A percentile compares a stretch with the other conserved stretches of the same genome.
Conservation (phyloP, 768 basidiomycete genomes). For the Suillus hirtellus region DNA sequence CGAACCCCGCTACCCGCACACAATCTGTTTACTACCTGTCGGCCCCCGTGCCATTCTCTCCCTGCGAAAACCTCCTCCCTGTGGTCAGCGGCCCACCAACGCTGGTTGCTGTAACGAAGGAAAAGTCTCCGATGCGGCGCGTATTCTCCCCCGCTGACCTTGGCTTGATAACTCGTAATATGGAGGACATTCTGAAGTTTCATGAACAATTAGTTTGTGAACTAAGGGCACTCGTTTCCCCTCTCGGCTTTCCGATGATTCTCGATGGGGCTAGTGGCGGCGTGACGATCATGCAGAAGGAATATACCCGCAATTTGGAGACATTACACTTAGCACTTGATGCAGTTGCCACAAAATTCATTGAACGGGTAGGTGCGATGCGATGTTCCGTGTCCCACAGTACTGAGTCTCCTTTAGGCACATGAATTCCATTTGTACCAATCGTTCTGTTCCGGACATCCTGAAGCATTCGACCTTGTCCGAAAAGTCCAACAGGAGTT, state of each 20-base stretch:
- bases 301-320: constrained; percentile 39
- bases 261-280: constrained; percentile 20
- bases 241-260: constrained; percentile 50
- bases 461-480: constrained; percentile 75
- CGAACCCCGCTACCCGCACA: constrained; percentile 45
- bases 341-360: constrained; percentile 55
- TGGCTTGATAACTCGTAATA: constrained; percentile 63
- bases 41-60: constrained; percentile 23
- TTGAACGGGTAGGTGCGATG: constrained; percentile 47
- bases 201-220: constrained; percentile 68
- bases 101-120: constrained; percentile 15
- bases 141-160: constrained; percentile 62
- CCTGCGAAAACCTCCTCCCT: constrained; percentile 15
- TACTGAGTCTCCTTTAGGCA: constrained; percentile 47
- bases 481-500: constrained; percentile 64
- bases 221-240: constrained; percentile 49
- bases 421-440: constrained; percentile 78
- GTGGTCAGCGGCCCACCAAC: neutral
- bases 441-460: constrained; percentile 84
- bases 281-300: constrained; percentile 1
- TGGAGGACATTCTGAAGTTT: constrained; percentile 61
- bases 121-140: constrained; percentile 40
- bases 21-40: constrained; percentile 44
- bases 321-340: constrained; percentile 39
- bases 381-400: constrained; percentile 1